Percentiles rank a stretch among this genome's conserved stretches.
These are phyloP conservation scores for Carpediemonas membranifera DNA, from an alignment of 78 protist species.

Conservation along the genomic window DNA sequence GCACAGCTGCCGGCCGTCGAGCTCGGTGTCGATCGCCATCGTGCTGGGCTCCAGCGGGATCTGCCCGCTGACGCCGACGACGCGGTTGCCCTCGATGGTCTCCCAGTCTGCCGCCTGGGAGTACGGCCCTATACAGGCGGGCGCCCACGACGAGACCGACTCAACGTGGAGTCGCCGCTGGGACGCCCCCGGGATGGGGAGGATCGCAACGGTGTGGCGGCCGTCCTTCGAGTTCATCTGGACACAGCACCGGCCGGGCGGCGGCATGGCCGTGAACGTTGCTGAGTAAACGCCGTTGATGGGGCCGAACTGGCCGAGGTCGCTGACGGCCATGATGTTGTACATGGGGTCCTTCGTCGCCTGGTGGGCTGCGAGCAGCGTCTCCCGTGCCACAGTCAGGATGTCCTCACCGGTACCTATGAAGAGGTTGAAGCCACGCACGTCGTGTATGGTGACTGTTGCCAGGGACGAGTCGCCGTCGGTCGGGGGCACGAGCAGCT, in stretches of 20 bases:
- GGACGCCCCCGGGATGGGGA: background rate
- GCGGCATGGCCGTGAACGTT: constrained; percentile 21
- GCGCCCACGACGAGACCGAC: constrained; percentile 70
- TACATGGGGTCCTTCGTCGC: too few relatives aligned
- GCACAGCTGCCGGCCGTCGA: too few relatives aligned
- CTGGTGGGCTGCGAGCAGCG: too few relatives aligned
- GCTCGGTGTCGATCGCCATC: too few relatives aligned
- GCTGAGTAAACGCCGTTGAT: constrained; percentile 38
- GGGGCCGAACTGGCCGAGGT: constrained; percentile 37
- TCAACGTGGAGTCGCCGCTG: constrained; percentile 62
- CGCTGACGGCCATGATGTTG: too few relatives aligned
- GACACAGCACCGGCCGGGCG: constrained; percentile 52
- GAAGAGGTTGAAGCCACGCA: too few relatives aligned
- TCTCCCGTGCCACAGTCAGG: too few relatives aligned
- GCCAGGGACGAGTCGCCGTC: too few relatives aligned
- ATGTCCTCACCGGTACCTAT: too few relatives aligned
- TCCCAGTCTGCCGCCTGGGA: constrained; percentile 42
- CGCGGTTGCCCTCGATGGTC: too few relatives aligned
- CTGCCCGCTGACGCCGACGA: constrained; percentile 57
- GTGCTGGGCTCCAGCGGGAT: constrained; percentile 44
- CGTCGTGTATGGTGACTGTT: too few relatives aligned
- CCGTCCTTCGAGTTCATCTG: constrained; percentile 3
- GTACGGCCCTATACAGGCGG: constrained; percentile 86
- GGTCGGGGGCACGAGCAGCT: too few relatives aligned
- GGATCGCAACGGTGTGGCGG: background rate